phyloP scores from a whole-genome alignment of 345 rosid genomes.

The Pelargonium nanum region DNA sequence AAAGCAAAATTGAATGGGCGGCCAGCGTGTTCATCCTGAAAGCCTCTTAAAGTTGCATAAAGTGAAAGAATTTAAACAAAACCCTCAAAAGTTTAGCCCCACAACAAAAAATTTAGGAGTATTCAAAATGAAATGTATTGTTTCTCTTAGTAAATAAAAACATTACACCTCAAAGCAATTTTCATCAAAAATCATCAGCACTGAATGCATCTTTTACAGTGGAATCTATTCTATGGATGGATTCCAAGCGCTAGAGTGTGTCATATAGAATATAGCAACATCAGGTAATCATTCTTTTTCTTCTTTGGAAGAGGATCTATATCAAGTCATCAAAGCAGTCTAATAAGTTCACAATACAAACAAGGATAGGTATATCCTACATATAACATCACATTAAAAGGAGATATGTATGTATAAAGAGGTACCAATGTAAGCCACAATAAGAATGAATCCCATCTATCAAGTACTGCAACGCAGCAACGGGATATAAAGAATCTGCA shows the following conservation, averaged over 20 bases:
- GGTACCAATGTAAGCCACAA: constrained; percentile 51
- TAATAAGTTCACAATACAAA: not conserved
- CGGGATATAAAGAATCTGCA: constrained; percentile 57
- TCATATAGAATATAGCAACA: not conserved
- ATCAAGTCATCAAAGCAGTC: not conserved
- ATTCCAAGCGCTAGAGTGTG: not conserved
- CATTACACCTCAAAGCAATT: too few relatives aligned
- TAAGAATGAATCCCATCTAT: constrained; percentile 47
- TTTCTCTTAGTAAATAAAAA: not conserved
- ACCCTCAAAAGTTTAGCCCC: not conserved
- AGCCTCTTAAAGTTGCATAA: not conserved
- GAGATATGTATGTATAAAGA: not conserved
- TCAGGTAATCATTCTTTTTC: not conserved
- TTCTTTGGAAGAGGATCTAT: not conserved
- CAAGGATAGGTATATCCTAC: not conserved
- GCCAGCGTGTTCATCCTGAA: not conserved
- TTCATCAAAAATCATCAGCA: too few relatives aligned
- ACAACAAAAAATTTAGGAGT: not conserved
- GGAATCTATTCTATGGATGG: not conserved
- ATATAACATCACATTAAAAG: not conserved
- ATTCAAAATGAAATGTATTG: not conserved
- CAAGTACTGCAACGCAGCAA: constrained; percentile 49
- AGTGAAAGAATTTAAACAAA: not conserved
- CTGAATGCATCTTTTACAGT: not conserved
- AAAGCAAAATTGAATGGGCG: not conserved